These are phyloP conservation scores for Trichophyton schoenleinii DNA, from an alignment of 2,329 filamentous ascomycete species.

Conservation along the genomic window DNA sequence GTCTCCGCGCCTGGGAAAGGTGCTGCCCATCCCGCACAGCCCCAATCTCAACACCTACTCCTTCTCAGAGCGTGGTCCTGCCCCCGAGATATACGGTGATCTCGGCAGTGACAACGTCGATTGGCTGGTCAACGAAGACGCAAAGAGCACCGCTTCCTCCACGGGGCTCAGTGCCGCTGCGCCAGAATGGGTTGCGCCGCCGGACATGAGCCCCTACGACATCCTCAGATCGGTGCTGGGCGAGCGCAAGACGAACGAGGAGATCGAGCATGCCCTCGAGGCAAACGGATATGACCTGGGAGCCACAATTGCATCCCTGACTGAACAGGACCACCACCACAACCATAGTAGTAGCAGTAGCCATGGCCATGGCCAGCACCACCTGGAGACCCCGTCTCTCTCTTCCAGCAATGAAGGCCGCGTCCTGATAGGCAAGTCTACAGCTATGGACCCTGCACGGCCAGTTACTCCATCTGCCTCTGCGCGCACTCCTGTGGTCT, in stretches of 20 bases:
- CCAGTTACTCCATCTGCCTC: constrained; percentile 65
- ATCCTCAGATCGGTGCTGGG: constrained; percentile 92
- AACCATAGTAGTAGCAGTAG: too few relatives aligned
- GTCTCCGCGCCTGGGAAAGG: constrained; percentile 79
- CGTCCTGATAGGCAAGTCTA: constrained; percentile 79
- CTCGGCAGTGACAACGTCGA: constrained; percentile 90
- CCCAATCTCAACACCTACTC: constrained; percentile 91
- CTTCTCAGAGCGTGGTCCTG: constrained; percentile 72
- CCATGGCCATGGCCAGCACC: constrained; percentile 11
- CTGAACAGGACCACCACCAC: constrained; percentile 48
- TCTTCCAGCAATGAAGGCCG: constrained; percentile 47
- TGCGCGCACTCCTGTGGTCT: constrained; percentile 76
- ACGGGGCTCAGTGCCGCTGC: constrained; percentile 66
- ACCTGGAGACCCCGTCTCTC: constrained; percentile 35
- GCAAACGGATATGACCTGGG: constrained; percentile 86
- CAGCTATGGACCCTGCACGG: constrained; percentile 57
- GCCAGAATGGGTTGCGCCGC: constrained; percentile 65
- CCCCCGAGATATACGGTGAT: constrained; percentile 78
- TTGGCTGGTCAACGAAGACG: constrained; percentile 85
- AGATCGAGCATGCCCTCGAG: constrained; percentile 84
- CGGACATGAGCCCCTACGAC: constrained; percentile 95
- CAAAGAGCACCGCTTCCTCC: constrained; percentile 66
- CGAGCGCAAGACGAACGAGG: constrained; percentile 78
- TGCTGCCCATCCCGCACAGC: constrained; percentile 88
- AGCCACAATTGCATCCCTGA: constrained; percentile 77